Evolutionary conservation across 306 rosid genomes (phyloP), one percentile per base, ranked within the genome.

Genomic region (Lotus japonicus): DNA sequence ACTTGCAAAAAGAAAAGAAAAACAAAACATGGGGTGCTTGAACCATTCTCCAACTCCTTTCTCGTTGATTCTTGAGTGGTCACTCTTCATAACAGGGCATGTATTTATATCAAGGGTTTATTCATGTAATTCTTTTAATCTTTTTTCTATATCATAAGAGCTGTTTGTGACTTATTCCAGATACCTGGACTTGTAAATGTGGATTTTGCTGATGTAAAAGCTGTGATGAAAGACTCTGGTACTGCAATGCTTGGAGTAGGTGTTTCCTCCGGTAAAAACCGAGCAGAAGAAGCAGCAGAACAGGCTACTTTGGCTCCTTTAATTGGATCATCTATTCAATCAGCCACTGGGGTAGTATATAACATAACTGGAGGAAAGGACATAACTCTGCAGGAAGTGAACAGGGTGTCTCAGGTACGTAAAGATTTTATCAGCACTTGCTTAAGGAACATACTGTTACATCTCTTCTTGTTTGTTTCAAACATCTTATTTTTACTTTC

Each of bases 191-290:
- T 95, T 86, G 99, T 95, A 46, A 95, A 95, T 73, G 99, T 95
- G 70, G 99, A 95, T 82, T 95, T 95, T 84, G 99, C 99, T 48
- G 99, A 95, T 84, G 96, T 95, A 73, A 95, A 88, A 72, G 99
- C 99, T 14, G 96, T 95, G 50, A 95, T 95, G 99, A 95, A 88
- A 77, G 89, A 95, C 79, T 95, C 99, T 1, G 99, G 99, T 66
- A 95, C 99, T 58, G 99, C 99, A 79, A 95, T 95, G 99, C 97
- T 95, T 1, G 99, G 99, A 28, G 96, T 95, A 18, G 99, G 99
- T 59, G 97, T 90, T 74, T 90, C 99, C 60, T 90, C 99, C 1
- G 87, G 99, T 74, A 95, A 95, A 83, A 95, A 95, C 57, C 92
- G 99, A 19, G 99, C 99, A 43, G 99, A 90, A 87, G 99, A 90